Percentiles rank a stretch among this genome's conserved stretches.
Conservation (phyloP, 441 rosid genomes). For the Adansonia madagascariensis region DNA sequence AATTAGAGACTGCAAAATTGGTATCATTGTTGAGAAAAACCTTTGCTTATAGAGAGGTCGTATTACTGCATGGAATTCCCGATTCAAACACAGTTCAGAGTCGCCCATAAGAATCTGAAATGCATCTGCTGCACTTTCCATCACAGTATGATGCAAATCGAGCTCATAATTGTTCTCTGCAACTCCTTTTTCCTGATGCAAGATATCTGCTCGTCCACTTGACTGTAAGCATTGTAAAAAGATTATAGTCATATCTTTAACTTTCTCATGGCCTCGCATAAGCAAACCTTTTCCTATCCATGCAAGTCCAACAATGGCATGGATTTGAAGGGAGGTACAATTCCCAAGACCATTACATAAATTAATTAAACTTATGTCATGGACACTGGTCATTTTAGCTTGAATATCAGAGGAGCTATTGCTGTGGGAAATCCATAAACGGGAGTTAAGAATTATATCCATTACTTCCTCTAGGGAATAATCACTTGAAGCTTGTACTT, state of each 20-base stretch:
- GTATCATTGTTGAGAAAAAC: slow-evolving; percentile 66
- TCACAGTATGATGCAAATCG: slow-evolving; percentile 42
- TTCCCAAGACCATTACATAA: slow-evolving; percentile 44
- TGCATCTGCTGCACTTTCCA: slow-evolving; percentile 79
- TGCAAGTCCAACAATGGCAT: slow-evolving; percentile 71
- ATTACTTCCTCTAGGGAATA: slow-evolving; percentile 72
- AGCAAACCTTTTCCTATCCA: slow-evolving; percentile 96
- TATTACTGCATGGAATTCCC: slow-evolving; percentile 70
- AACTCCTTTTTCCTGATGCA: slow-evolving; percentile 29
- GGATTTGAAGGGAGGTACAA: slow-evolving; percentile 47
- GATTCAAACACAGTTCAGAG: slow-evolving; percentile 70
- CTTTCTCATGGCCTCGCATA: slow-evolving; percentile 83
- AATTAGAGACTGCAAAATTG: slow-evolving; percentile 71
- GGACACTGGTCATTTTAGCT: slow-evolving; percentile 34
- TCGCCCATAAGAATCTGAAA: slow-evolving; percentile 79
- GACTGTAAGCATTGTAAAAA: slow-evolving; percentile 63
- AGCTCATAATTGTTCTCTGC: slow-evolving; percentile 35
- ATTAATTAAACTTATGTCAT: slow-evolving; percentile 40
- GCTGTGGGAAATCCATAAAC: slow-evolving; percentile 28
- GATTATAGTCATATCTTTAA: slow-evolving; percentile 60
- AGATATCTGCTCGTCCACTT: slow-evolving; percentile 33
- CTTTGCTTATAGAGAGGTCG: slow-evolving; percentile 95
- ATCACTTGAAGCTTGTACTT: slow-evolving; percentile 34
- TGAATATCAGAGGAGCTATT: slow-evolving; percentile 35
- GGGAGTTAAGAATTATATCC: slow-evolving; percentile 54